Conservation (phyloP, 2,329 filamentous ascomycete species). For the Verticillium nonalfalfae region DNA sequence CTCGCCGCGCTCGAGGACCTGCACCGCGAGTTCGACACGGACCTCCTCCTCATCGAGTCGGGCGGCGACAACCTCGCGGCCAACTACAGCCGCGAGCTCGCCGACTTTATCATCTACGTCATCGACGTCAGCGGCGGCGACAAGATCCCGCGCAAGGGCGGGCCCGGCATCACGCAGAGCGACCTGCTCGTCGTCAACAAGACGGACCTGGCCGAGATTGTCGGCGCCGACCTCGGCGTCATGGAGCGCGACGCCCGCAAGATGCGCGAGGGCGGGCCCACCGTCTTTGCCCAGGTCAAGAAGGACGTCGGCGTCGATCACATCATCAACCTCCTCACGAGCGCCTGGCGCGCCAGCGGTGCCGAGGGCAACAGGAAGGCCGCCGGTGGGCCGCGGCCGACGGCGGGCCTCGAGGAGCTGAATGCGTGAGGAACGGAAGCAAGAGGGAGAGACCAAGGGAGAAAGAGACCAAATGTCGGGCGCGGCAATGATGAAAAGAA, state of each 20-base stretch:
- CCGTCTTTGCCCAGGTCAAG: constrained; percentile 97
- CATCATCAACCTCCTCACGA: constrained; percentile 82
- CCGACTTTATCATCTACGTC: constrained; percentile 97
- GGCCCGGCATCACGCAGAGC: constrained; percentile 93
- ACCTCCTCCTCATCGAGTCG: constrained; percentile 88
- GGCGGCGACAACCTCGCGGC: constrained; percentile 96
- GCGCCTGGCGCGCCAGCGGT: constrained; percentile 87
- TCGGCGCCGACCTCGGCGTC: constrained; percentile 83
- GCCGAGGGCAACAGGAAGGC: constrained; percentile 56
- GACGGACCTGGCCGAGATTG: constrained; percentile 84
- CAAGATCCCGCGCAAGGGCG: constrained; percentile 93
- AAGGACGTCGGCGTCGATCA: constrained; percentile 76
- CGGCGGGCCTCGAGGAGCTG: constrained; percentile 46
- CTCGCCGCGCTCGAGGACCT: constrained; percentile 87
- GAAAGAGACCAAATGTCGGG: no score
- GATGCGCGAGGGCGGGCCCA: constrained; percentile 93
- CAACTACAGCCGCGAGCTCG: constrained; percentile 91
- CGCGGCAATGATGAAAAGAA: neutral
- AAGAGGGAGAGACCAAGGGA: constrained; percentile 6
- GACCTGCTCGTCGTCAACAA: constrained; percentile 95
- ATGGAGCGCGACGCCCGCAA: constrained; percentile 94
- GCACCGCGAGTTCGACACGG: constrained; percentile 70
- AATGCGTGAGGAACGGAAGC: neutral
- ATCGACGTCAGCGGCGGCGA: constrained; percentile 96
- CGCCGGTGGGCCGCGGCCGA: constrained; percentile 51